Evolutionary conservation across 306 rosid species (phyloP).

Genomic region (Abrus pulchellus): DNA sequence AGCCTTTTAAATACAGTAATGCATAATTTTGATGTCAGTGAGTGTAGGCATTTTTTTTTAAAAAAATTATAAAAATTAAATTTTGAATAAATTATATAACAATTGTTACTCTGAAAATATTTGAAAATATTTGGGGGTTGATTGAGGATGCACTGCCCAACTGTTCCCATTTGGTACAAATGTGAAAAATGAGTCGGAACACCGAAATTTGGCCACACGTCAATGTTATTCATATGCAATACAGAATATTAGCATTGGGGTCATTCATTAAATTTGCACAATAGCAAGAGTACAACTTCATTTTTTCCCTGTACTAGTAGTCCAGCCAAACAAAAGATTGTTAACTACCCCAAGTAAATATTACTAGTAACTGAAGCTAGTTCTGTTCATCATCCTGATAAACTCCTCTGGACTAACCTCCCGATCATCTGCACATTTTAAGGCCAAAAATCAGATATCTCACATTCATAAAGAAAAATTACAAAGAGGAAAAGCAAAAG

Average conservation of each 20-base stretch:
- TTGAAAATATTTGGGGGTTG: background rate
- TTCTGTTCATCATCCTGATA: conserved; percentile 73
- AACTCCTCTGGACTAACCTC: conserved; percentile 73
- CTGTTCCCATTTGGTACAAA: background rate
- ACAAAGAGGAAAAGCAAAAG: conserved; percentile 7
- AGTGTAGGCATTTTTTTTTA: background rate
- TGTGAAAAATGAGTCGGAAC: background rate
- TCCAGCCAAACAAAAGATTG: conserved; percentile 29
- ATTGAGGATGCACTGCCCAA: background rate
- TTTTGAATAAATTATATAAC: conserved; percentile 1
- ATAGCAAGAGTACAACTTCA: conserved; percentile 16
- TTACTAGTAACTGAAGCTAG: conserved; percentile 50
- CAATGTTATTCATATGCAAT: conserved; percentile 30
- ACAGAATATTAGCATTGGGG: background rate
- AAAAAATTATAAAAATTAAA: background rate
- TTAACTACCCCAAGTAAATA: conserved; percentile 15
- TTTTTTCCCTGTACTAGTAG: background rate
- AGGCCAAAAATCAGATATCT: conserved; percentile 29
- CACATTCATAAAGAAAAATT: conserved; percentile 15
- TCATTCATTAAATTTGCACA: conserved; percentile 13
- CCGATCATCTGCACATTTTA: conserved; percentile 66
- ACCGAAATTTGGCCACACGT: background rate
- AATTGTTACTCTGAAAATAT: background rate
- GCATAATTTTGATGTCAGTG: background rate
- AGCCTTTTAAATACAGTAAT: background rate